Conservation (phyloP, 495 filamentous ascomycete species). For the Filosporella fistucella region DNA sequence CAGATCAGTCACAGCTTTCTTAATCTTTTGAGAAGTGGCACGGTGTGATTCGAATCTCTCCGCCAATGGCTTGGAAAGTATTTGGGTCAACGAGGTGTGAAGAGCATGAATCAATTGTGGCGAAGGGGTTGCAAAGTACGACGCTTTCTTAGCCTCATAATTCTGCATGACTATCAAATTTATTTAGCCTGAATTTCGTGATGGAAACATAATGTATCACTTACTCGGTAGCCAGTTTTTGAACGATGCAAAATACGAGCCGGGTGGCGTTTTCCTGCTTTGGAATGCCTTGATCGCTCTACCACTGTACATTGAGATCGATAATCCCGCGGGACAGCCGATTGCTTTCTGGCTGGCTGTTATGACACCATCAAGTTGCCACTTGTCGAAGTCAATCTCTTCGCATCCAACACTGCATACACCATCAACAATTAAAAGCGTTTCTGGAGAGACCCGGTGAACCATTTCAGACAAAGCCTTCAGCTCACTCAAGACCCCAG, state of each 20-base stretch:
- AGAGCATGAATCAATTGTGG: slow-evolving; percentile 93
- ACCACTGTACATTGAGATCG: slow-evolving; percentile 86
- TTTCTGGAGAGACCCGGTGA: slow-evolving; percentile 80
- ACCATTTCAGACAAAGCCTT: slow-evolving; percentile 78
- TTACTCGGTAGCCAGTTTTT: slow-evolving; percentile 90
- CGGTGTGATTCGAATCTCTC: slow-evolving; percentile 79
- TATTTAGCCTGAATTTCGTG: slow-evolving; percentile 2
- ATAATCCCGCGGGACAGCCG: slow-evolving; percentile 88
- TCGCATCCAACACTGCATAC: slow-evolving; percentile 96
- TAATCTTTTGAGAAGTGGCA: slow-evolving; percentile 72
- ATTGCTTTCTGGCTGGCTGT: slow-evolving; percentile 97
- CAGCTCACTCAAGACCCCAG: slow-evolving; percentile 88
- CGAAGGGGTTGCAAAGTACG: slow-evolving; percentile 94
- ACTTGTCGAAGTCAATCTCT: slow-evolving; percentile 92
- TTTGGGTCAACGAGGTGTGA: slow-evolving; percentile 87
- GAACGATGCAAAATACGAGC: slow-evolving; percentile 89
- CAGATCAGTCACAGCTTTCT: slow-evolving; percentile 70
- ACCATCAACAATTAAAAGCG: slow-evolving; percentile 87
- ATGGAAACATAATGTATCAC: slow-evolving; percentile 33
- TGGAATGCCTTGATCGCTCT: slow-evolving; percentile 82
- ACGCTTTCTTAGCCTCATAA: slow-evolving; percentile 94
- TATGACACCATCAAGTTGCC: slow-evolving; percentile 88
- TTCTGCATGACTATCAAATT: slow-evolving; percentile 78
- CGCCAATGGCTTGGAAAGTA: slow-evolving; percentile 69
- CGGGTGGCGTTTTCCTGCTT: slow-evolving; percentile 69